These are phyloP conservation scores for Phytophthora cryptogea DNA, from an alignment of 352 stramenopile species.

Conservation along the genomic window DNA sequence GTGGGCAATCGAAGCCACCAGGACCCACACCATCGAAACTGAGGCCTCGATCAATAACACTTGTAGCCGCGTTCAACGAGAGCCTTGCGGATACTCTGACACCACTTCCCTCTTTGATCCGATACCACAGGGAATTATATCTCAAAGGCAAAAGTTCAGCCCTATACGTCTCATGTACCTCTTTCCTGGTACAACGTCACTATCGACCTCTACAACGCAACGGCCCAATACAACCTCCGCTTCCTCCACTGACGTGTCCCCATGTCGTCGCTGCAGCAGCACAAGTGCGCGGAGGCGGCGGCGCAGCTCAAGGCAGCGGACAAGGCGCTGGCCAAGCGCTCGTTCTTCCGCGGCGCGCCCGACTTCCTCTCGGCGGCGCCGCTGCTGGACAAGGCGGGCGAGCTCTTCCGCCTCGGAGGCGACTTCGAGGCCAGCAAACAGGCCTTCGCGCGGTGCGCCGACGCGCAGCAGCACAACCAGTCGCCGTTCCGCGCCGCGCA, in stretches of 20 bases:
- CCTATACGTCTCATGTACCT: too few relatives aligned
- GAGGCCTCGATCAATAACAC: not conserved
- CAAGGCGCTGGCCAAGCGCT: slow-evolving; percentile 49
- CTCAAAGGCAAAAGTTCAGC: too few relatives aligned
- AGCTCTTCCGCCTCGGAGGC: slow-evolving; percentile 66
- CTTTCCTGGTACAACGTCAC: not conserved
- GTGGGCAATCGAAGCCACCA: slow-evolving; percentile 25
- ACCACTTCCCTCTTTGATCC: too few relatives aligned
- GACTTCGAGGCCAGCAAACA: slow-evolving; percentile 68
- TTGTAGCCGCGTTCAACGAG: slow-evolving; percentile 4
- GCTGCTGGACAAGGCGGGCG: slow-evolving; percentile 72
- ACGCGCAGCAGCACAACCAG: slow-evolving; percentile 74
- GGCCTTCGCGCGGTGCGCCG: slow-evolving; percentile 59
- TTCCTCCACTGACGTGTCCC: slow-evolving; percentile 12
- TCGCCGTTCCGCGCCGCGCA: slow-evolving; percentile 76
- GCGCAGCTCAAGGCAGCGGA: slow-evolving; percentile 61
- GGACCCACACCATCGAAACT: slow-evolving; percentile 12
- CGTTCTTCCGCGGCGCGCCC: slow-evolving; percentile 72
- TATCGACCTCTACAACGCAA: slow-evolving; percentile 1
- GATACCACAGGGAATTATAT: too few relatives aligned
- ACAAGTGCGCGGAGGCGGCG: slow-evolving; percentile 57
- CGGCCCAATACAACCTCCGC: not conserved
- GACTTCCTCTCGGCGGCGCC: slow-evolving; percentile 77
- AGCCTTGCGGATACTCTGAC: not conserved
- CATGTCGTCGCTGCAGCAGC: slow-evolving; percentile 50